A percentile compares a stretch with the other conserved stretches of the same genome.
These are phyloP conservation scores for Zopfia rhizophila DNA, from an alignment of 2,329 filamentous ascomycete genomes.

Conservation along the genomic window DNA sequence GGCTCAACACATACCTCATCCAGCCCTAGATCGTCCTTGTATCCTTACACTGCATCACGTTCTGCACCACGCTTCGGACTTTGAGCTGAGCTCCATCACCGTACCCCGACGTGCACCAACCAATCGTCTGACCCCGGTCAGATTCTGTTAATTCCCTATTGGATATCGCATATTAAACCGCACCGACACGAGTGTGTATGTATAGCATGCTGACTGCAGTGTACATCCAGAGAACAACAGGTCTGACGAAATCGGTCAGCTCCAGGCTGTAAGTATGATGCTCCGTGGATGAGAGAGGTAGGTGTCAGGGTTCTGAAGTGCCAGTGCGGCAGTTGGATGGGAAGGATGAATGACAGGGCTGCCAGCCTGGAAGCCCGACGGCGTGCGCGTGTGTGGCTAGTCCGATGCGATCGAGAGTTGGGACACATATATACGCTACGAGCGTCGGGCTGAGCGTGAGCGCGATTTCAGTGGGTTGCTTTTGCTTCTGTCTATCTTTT, in stretches of 20 bases:
- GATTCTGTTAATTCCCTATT: conserved; percentile 31
- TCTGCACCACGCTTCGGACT: conserved; percentile 40
- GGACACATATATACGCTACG: too few relatives aligned
- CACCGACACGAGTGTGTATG: conserved; percentile 27
- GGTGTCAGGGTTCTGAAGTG: conserved; percentile 17
- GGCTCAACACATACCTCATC: too few relatives aligned
- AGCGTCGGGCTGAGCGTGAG: too few relatives aligned
- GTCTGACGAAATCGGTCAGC: conserved; percentile 33
- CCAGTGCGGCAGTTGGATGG: too few relatives aligned
- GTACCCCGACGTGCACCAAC: conserved; percentile 28
- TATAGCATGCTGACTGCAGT: conserved; percentile 38
- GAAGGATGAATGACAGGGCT: too few relatives aligned
- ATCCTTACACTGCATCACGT: too few relatives aligned
- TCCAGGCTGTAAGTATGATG: conserved; percentile 11
- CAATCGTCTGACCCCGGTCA: conserved; percentile 29
- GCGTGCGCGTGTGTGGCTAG: background rate
- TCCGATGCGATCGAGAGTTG: too few relatives aligned
- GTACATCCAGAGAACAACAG: conserved; percentile 18
- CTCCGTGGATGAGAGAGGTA: conserved; percentile 16
- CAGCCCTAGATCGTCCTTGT: too few relatives aligned
- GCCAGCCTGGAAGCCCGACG: conserved; percentile 33
- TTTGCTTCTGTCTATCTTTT: background rate
- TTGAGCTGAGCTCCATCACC: conserved; percentile 33
- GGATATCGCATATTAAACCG: conserved; percentile 28
- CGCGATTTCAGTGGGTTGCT: too few relatives aligned